phyloP scores from a whole-genome alignment of 805 yeast species.

The Jamesozyma rosinii region DNA sequence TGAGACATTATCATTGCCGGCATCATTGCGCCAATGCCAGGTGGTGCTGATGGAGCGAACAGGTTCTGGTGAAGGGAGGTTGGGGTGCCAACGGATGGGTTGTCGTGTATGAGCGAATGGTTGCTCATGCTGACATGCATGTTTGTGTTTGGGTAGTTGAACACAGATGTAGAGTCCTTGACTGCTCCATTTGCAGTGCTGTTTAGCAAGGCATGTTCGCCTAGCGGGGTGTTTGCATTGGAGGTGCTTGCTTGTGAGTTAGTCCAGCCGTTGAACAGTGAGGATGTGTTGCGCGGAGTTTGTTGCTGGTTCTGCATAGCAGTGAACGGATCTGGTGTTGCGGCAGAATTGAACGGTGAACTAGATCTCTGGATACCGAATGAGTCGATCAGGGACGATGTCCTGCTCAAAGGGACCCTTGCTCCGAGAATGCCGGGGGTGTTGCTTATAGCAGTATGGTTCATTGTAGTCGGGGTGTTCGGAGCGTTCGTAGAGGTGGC shows the following conservation, averaged over 20 bases:
- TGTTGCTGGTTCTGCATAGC: neutral
- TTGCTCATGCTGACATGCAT: neutral
- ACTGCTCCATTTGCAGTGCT: neutral
- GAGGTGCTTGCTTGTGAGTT: neutral
- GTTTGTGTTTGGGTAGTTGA: neutral
- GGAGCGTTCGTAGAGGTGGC: neutral
- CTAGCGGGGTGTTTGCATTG: neutral
- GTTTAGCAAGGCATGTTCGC: neutral
- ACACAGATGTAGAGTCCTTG: neutral
- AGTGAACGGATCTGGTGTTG: slow-evolving; percentile 1
- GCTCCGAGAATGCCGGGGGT: neutral
- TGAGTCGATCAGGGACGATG: slow-evolving; percentile 21
- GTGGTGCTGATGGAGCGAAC: slow-evolving; percentile 2
- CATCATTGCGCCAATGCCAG: slow-evolving; percentile 1
- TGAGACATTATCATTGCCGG: slow-evolving; percentile 30
- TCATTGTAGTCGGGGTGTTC: neutral
- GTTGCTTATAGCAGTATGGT: neutral
- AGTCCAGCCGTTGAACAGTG: neutral
- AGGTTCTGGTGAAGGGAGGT: neutral
- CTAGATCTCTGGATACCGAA: slow-evolving; percentile 20
- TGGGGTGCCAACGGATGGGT: neutral
- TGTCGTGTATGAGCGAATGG: neutral
- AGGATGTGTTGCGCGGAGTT: neutral
- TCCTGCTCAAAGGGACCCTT: slow-evolving; percentile 8
- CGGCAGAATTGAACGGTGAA: slow-evolving; percentile 13